These are phyloP conservation scores for Coemansia sp. DNA, from an alignment of 192 early-diverging fungal species.

Conservation along the genomic window DNA sequence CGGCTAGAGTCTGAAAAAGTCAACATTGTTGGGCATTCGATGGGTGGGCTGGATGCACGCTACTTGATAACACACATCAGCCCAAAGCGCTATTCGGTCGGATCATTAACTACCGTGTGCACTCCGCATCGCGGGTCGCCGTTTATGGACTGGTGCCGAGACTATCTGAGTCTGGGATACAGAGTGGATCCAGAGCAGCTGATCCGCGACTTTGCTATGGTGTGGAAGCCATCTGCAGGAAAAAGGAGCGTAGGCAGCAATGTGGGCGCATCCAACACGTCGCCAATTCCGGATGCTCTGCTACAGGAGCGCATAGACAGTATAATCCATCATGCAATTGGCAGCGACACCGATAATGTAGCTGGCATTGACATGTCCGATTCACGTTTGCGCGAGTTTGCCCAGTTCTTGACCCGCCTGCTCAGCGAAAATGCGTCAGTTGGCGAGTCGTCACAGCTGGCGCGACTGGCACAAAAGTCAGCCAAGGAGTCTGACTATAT, in stretches of 20 bases:
- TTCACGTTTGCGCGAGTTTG: slow-evolving; percentile 37
- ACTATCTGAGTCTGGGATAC: slow-evolving; percentile 79
- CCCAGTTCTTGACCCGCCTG: slow-evolving; percentile 44
- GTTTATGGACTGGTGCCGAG: slow-evolving; percentile 94
- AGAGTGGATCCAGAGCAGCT: slow-evolving; percentile 50
- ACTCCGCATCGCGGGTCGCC: slow-evolving; percentile 92
- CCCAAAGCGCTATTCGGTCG: slow-evolving; percentile 66
- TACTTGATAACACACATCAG: slow-evolving; percentile 86
- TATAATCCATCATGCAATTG: slow-evolving; percentile 36
- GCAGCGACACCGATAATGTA: slow-evolving; percentile 2
- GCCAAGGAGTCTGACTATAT: slow-evolving; percentile 27
- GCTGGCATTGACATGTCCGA: slow-evolving; percentile 31
- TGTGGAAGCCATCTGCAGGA: slow-evolving; percentile 27
- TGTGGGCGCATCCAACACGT: neutral
- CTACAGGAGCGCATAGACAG: slow-evolving; percentile 30
- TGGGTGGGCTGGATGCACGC: slow-evolving; percentile 93
- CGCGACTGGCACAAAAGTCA: slow-evolving; percentile 23
- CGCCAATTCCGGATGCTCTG: slow-evolving; percentile 14
- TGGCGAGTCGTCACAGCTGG: slow-evolving; percentile 34
- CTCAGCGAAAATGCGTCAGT: slow-evolving; percentile 42
- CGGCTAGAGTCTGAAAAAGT: slow-evolving; percentile 54
- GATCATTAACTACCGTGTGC: slow-evolving; percentile 85
- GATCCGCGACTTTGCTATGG: slow-evolving; percentile 49
- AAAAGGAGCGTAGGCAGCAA: slow-evolving; percentile 4
- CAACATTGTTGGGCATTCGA: slow-evolving; percentile 92